These are phyloP conservation scores for Kingdonia uniflora DNA, from an alignment of 164 flowering plant genomes.

Conservation along the genomic window DNA sequence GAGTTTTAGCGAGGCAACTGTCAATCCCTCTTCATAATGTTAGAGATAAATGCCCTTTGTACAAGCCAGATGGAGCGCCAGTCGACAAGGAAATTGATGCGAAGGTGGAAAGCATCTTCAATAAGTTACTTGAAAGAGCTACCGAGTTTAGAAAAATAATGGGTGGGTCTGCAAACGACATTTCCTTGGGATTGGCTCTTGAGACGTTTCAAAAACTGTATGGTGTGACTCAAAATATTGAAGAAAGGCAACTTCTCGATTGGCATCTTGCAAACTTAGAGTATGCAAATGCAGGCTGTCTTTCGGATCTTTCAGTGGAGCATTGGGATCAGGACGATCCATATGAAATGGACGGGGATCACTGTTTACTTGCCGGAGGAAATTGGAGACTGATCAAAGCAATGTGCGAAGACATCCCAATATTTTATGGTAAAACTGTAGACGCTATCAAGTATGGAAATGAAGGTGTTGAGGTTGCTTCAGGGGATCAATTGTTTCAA, in stretches of 20 bases:
- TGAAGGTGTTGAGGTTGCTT: slow-evolving; percentile 68
- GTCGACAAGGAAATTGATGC: slow-evolving; percentile 56
- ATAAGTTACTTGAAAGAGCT: slow-evolving; percentile 75
- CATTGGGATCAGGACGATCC: slow-evolving; percentile 99
- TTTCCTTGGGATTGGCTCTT: slow-evolving; percentile 68
- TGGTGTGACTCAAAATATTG: slow-evolving; percentile 45
- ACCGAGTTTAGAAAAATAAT: slow-evolving; percentile 51
- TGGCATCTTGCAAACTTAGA: slow-evolving; percentile 98
- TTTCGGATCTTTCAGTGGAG: slow-evolving; percentile 73
- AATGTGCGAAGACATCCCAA: slow-evolving; percentile 62
- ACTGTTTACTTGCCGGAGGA: slow-evolving; percentile 93
- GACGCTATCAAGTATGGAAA: slow-evolving; percentile 51
- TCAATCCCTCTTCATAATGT: slow-evolving; percentile 88
- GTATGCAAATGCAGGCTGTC: slow-evolving; percentile 92
- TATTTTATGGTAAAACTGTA: slow-evolving; percentile 65
- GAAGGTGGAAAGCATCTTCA: slow-evolving; percentile 57
- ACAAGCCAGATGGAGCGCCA: slow-evolving; percentile 62
- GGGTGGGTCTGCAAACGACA: slow-evolving; percentile 50
- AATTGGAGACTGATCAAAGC: slow-evolving; percentile 72
- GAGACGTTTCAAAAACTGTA: slow-evolving; percentile 65
- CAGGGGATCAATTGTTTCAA: slow-evolving; percentile 63
- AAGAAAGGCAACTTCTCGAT: slow-evolving; percentile 73
- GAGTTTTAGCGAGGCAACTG: slow-evolving; percentile 86
- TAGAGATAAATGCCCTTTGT: slow-evolving; percentile 84
- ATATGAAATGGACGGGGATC: slow-evolving; percentile 98